Conservation (phyloP, 345 rosid genomes). For the Ceriops tagal region DNA sequence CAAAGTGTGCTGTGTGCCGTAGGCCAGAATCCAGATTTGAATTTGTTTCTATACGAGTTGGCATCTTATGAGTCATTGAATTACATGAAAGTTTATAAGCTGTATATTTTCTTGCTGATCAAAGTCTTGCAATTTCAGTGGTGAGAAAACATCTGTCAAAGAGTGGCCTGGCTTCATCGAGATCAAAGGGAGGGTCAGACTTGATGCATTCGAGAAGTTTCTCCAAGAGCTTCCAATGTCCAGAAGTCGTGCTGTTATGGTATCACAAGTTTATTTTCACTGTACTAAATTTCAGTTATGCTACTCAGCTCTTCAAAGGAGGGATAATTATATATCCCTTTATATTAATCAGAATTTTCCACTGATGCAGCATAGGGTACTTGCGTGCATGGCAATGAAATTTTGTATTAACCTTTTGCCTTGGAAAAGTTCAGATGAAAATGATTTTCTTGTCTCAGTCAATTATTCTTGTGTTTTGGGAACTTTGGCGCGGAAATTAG, state of each 20-base stretch:
- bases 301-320: constrained; percentile 13
- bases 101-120: not conserved
- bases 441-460: not conserved
- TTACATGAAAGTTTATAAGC: too few species aligned
- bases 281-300: constrained; percentile 37
- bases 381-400: constrained; percentile 6
- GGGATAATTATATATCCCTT: constrained; percentile 10
- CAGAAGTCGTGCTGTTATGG: constrained; percentile 90
- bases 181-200: constrained; percentile 90
- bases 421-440: constrained; percentile 10
- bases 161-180: constrained; percentile 72
- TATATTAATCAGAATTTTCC: constrained; percentile 11
- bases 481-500: not conserved
- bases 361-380: constrained; percentile 10
- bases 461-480: not conserved
- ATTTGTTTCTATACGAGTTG: not conserved
- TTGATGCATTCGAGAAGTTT: constrained; percentile 90
- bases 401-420: constrained; percentile 12
- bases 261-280: constrained; percentile 47
- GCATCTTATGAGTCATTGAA: not conserved
- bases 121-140: constrained; percentile 44
- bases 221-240: constrained; percentile 93
- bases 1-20: too few species aligned
- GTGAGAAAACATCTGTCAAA: constrained; percentile 60
- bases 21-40: not conserved